Evolutionary conservation across 306 rosid species (phyloP), one percentile per base, ranked within the genome.

Genomic region (Dicorynia guianensis): DNA sequence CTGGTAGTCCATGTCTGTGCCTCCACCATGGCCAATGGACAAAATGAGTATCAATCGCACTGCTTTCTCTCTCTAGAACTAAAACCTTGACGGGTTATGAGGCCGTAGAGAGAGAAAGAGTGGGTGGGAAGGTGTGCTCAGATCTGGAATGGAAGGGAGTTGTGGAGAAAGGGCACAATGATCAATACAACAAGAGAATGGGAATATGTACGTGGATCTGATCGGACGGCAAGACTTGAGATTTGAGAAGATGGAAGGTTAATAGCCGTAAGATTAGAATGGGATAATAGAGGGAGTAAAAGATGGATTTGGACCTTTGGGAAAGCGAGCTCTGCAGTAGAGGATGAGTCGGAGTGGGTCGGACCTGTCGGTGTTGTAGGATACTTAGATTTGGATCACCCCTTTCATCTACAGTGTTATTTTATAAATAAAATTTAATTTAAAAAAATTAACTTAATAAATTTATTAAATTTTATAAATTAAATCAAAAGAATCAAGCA

Each of bases 11-110:
- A 25, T 25, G 30, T 25, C 30, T 25, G 30, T 25, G 30, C 30
- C 30, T 25, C 30, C 30, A 25, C 30, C 30, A 25, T 25, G 30
- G 30, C 30, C 30, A 25, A 25, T 25, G 30, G 30, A 25, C 30
- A 25, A 14, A 20, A 59, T 40, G 10, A 57, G 47, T 42, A 53
- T 79, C 82, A 84, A 77, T 84, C 85, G 30, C 30, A 2, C 30
- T 1, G 2, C 30, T 48, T n/a, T 47, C 59, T 34, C 69, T 46
- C 77, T 17, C 69, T 46, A 7, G 0, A 11, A 20, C 11, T 17
- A 44, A 25, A 25, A 25, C 30, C 30, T 1, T 25, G 30, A 25
- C 30, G 1, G 30, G 30, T 25, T 25, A 1, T 25, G 30, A 11
- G 39, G 12, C 6, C 0, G 6, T 43, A 7, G n/a, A 25, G 42